A percentile compares a stretch with the other conserved stretches of the same genome.
phyloP scores from a whole-genome alignment of 129 eudicot species.

The Flaveria linearis region DNA sequence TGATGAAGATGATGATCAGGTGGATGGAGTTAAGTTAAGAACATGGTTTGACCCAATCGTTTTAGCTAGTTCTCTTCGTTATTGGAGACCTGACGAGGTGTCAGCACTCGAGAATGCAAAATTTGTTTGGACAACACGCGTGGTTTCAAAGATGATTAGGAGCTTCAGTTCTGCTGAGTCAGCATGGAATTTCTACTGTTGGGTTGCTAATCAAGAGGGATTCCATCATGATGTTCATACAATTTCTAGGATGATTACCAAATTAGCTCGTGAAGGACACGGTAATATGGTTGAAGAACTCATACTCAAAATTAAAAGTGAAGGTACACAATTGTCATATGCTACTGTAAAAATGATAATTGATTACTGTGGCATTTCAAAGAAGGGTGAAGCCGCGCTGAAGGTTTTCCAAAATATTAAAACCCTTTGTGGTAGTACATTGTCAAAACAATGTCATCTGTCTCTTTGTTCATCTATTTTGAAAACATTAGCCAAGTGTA shows the following conservation, averaged over 20 bases:
- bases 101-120: constrained; percentile 67
- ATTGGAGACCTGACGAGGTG: constrained; percentile 80
- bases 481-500: constrained; percentile 69
- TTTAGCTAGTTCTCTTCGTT: constrained; percentile 61
- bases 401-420: constrained; percentile 52
- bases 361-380: constrained; percentile 67
- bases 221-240: constrained; percentile 75
- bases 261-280: constrained; percentile 60
- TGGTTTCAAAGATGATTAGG: constrained; percentile 83
- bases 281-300: constrained; percentile 61
- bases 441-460: constrained; percentile 45
- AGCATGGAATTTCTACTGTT: constrained; percentile 77
- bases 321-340: constrained; percentile 53
- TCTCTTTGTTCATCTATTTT: constrained; percentile 69
- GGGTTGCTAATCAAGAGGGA: constrained; percentile 76
- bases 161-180: constrained; percentile 69
- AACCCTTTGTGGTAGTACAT: constrained; percentile 43
- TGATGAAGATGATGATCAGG: constrained; percentile 40
- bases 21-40: constrained; percentile 43
- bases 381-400: constrained; percentile 69
- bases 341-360: constrained; percentile 56
- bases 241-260: constrained; percentile 63
- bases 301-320: constrained; percentile 43
- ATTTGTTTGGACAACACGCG: constrained; percentile 75
- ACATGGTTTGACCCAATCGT: constrained; percentile 88